Base-by-base conservation (phyloP, 805 yeast genomes). In the Candida manassasensis region DNA sequence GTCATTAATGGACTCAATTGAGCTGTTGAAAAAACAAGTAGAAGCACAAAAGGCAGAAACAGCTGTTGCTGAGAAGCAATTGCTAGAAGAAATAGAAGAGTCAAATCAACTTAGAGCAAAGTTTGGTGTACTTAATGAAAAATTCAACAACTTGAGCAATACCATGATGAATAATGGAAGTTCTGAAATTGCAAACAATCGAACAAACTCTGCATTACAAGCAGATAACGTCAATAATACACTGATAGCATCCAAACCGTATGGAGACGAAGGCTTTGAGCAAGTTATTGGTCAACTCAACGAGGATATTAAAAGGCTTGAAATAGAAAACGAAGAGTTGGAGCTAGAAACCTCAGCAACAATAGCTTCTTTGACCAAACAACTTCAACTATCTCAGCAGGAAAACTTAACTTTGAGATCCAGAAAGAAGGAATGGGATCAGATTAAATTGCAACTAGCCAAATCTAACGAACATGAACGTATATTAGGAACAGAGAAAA, bases 391-490 rank as follows among this genome's bases (percentile, higher is more conserved):
- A 19, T 51, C 42, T 32, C 49, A 49, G 18, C 37, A 41, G 6
- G 56, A 51, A 26, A 25, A 43, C 2, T 25, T 38, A 11, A 36
- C 38, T 2, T 29, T 39, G 6, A 44, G 45, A 34, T 32, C 36
- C 12, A 43, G 39, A 2, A 29, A 35, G 13, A 27, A 49, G 10
- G 35, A 21, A 1, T 10, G 21, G 10, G 67, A 64, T 5, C 59
- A 57, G 35, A 48, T 69, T 2, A 60, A 56, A 12, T 57, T 55
- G 12, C 72, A 67, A 18, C 47, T 70, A 29, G 62, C 62, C 19
- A 36, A 45, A 3, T 67, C 75, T 0, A 61, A 66, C 2, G 69
- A 69, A 10, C 69, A 66, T 42, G 73, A 71, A 39, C 48, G 75
- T 25, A 43, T 59, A 1, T 45, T 67, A 25, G 63, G 62, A 13